Percentiles rank a stretch among this genome's conserved stretches.
Conservation (phyloP, 2,329 filamentous ascomycete genomes). For the Neonectria magnoliae region DNA sequence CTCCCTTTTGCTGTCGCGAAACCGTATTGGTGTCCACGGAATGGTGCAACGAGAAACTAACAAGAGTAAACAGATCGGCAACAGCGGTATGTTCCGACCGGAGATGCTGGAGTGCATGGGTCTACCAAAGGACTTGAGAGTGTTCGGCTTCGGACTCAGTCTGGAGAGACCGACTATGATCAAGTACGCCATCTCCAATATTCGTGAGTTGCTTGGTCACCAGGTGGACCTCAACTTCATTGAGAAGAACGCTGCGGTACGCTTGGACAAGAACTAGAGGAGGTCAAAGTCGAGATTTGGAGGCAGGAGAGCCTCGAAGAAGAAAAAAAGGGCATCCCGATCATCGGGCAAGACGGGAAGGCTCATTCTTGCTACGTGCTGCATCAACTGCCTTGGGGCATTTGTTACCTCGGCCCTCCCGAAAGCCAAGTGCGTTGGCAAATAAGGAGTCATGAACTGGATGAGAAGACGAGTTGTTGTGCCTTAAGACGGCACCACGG, state of each 20-base stretch:
- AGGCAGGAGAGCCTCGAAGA: slow-evolving; percentile 3
- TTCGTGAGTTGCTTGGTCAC: slow-evolving; percentile 90
- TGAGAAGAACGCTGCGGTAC: slow-evolving; percentile 88
- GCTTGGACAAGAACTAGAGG: slow-evolving; percentile 81
- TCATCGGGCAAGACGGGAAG: background rate
- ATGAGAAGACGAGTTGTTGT: background rate
- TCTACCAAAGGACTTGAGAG: slow-evolving; percentile 87
- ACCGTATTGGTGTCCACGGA: background rate
- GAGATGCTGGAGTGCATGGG: slow-evolving; percentile 98
- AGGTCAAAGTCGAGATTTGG: background rate
- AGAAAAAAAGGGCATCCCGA: background rate
- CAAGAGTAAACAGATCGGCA: slow-evolving; percentile 72
- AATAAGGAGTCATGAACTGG: slow-evolving; percentile 4
- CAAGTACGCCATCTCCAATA: slow-evolving; percentile 90
- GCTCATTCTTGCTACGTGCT: slow-evolving; percentile 1
- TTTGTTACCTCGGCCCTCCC: background rate
- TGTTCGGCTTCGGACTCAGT: slow-evolving; percentile 93
- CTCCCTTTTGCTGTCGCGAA: background rate
- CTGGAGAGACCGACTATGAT: slow-evolving; percentile 98
- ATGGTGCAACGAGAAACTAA: background rate
- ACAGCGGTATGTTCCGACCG: slow-evolving; percentile 98
- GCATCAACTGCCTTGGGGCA: background rate
- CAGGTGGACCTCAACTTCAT: slow-evolving; percentile 96
- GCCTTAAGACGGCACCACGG: background rate
- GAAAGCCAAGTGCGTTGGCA: background rate